These are phyloP conservation scores for Jimgerdemannia flammicorona DNA, from an alignment of 192 early-diverging fungal species.

Conservation along the genomic window DNA sequence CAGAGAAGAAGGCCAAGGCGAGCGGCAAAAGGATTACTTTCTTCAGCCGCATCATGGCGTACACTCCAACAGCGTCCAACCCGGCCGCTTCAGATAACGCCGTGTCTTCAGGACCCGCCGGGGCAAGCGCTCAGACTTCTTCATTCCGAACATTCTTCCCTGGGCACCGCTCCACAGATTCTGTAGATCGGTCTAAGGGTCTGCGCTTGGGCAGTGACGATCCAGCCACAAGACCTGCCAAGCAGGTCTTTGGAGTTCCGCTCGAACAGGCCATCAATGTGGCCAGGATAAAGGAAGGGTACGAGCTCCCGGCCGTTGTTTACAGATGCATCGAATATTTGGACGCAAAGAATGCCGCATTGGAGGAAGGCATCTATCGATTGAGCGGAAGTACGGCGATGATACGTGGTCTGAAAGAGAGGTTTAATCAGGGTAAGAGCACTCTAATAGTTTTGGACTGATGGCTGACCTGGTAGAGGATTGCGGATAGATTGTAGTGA, in stretches of 20 bases:
- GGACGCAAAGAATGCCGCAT: slow-evolving; percentile 81
- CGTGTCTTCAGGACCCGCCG: neutral
- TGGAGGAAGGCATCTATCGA: slow-evolving; percentile 96
- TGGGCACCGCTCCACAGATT: slow-evolving; percentile 9
- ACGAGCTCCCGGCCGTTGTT: slow-evolving; percentile 86
- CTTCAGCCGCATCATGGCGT: slow-evolving; percentile 29
- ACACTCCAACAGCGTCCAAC: neutral
- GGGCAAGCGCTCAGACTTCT: neutral
- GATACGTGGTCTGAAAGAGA: slow-evolving; percentile 72
- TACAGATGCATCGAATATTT: slow-evolving; percentile 96
- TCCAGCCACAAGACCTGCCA: slow-evolving; percentile 7
- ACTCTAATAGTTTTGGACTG: neutral
- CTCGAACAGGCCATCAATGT: slow-evolving; percentile 75
- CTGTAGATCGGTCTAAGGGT: slow-evolving; percentile 11
- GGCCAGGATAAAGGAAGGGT: slow-evolving; percentile 68
- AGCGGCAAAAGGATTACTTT: slow-evolving; percentile 31
- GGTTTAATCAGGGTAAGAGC: slow-evolving; percentile 63
- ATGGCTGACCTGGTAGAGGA: neutral
- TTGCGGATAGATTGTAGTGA: too few species aligned
- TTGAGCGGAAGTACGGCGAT: slow-evolving; percentile 73
- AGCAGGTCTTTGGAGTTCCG: slow-evolving; percentile 79
- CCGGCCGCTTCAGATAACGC: neutral
- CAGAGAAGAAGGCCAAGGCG: slow-evolving; percentile 22
- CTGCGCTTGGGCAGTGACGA: slow-evolving; percentile 8
- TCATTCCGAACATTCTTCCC: slow-evolving; percentile 19